phyloP scores from a whole-genome alignment of 2,329 filamentous ascomycete species.

The Monosporascus sp. region DNA sequence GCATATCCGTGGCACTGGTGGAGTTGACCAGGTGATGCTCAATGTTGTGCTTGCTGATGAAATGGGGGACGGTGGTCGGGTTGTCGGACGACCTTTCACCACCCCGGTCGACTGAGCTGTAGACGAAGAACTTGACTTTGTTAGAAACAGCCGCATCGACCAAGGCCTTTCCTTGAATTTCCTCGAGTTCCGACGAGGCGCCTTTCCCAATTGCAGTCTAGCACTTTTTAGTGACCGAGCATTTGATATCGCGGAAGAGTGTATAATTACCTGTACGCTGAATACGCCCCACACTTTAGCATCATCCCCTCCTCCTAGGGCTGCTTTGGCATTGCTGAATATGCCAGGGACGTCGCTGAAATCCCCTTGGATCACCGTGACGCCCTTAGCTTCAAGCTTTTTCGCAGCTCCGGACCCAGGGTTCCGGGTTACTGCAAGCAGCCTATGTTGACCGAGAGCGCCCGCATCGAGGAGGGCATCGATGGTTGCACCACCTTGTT shows the following conservation, averaged over 20 bases:
- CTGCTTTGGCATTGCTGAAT: constrained; percentile 33
- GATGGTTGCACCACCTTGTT: constrained; percentile 32
- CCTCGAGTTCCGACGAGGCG: constrained; percentile 26
- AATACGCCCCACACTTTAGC: constrained; percentile 53
- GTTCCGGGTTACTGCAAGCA: constrained; percentile 58
- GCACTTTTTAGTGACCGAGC: not conserved
- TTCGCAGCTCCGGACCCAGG: constrained; percentile 44
- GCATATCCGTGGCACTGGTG: constrained; percentile 24
- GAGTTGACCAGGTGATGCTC: constrained; percentile 53
- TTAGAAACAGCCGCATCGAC: constrained; percentile 50
- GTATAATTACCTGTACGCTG: constrained; percentile 47
- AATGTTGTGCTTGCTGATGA: constrained; percentile 54
- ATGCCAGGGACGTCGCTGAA: constrained; percentile 45
- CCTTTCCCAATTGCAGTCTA: constrained; percentile 5
- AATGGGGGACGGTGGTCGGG: constrained; percentile 54
- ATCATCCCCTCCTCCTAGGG: constrained; percentile 21
- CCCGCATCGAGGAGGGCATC: constrained; percentile 23
- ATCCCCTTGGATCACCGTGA: constrained; percentile 54
- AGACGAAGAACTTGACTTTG: constrained; percentile 54
- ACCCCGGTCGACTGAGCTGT: constrained; percentile 56
- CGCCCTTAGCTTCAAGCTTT: constrained; percentile 37
- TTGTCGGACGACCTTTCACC: constrained; percentile 44
- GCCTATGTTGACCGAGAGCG: constrained; percentile 41
- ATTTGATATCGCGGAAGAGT: not conserved
- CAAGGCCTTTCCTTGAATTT: constrained; percentile 53